phyloP scores from a whole-genome alignment of 2,329 filamentous ascomycete genomes.

The Curvularia sp. region DNA sequence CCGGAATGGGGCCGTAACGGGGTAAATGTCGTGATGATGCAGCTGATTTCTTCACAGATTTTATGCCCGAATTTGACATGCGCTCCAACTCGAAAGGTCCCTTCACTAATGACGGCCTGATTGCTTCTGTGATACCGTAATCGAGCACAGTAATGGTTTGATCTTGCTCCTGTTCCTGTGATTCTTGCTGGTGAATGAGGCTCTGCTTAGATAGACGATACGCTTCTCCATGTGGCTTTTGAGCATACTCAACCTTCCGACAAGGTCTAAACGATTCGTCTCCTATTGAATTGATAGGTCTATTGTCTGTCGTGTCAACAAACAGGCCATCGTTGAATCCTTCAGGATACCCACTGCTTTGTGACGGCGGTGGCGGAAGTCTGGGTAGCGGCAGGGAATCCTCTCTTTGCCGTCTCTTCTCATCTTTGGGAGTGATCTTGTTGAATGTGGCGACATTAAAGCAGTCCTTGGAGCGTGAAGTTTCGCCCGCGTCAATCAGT shows the following conservation, averaged over 20 bases:
- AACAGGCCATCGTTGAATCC: background rate
- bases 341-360: background rate
- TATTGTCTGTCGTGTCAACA: background rate
- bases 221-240: background rate
- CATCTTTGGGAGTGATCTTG: background rate
- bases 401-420: constrained; percentile 10
- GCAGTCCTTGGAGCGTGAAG: background rate
- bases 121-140: background rate
- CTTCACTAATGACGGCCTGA: background rate
- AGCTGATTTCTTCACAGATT: background rate
- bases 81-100: background rate
- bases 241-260: constrained; percentile 5
- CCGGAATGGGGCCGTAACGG: background rate
- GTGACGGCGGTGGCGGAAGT: background rate
- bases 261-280: constrained; percentile 1
- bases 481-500: background rate
- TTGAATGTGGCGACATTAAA: constrained; percentile 4
- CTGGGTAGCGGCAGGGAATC: background rate
- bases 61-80: background rate
- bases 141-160: background rate
- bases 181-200: background rate
- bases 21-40: background rate
- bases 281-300: background rate
- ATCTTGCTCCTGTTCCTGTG: background rate
- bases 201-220: background rate